phyloP scores from a whole-genome alignment of 106 monocot species.

The Apostasia shenzhenica region DNA sequence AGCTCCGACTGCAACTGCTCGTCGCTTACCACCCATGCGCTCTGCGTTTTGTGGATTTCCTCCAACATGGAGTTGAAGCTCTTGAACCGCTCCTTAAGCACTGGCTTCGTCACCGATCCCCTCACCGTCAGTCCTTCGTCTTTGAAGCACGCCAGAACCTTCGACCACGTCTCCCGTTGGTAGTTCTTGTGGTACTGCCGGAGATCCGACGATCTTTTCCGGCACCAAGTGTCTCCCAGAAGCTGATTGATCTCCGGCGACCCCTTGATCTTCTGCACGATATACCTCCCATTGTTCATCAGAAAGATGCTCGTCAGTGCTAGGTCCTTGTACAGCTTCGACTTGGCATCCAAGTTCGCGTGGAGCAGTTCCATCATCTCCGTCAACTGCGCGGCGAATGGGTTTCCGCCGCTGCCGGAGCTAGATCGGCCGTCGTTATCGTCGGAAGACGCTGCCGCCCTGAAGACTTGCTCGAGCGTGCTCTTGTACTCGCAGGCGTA shows the following conservation, averaged over 20 bases:
- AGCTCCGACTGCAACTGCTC: conserved; percentile 30
- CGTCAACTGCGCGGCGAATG: conserved; percentile 34
- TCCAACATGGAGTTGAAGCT: conserved; percentile 23
- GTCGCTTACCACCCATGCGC: conserved; percentile 20
- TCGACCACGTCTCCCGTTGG: conserved; percentile 23
- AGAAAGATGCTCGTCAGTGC: conserved; percentile 52
- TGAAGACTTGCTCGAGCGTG: conserved; percentile 16
- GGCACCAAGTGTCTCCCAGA: conserved; percentile 18
- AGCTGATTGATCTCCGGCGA: conserved; percentile 39
- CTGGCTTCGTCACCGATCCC: conserved; percentile 12
- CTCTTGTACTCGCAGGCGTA: conserved; percentile 20
- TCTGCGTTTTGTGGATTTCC: conserved; percentile 23
- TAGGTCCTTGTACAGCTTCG: conserved; percentile 63
- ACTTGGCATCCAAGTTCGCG: conserved; percentile 42
- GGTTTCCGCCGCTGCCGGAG: background rate
- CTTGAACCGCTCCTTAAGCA: conserved; percentile 26
- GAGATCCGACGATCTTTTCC: conserved; percentile 19
- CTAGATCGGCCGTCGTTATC: background rate
- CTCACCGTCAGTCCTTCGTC: conserved; percentile 14
- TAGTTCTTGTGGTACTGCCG: conserved; percentile 29
- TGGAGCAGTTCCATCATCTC: conserved; percentile 51
- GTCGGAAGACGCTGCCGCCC: background rate
- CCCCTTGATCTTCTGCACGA: conserved; percentile 58
- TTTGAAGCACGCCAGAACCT: conserved; percentile 18
- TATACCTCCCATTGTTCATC: conserved; percentile 84